These are phyloP conservation scores for Rubroboletus pulcherrimus DNA, from an alignment of 768 basidiomycete genomes.

Conservation along the genomic window DNA sequence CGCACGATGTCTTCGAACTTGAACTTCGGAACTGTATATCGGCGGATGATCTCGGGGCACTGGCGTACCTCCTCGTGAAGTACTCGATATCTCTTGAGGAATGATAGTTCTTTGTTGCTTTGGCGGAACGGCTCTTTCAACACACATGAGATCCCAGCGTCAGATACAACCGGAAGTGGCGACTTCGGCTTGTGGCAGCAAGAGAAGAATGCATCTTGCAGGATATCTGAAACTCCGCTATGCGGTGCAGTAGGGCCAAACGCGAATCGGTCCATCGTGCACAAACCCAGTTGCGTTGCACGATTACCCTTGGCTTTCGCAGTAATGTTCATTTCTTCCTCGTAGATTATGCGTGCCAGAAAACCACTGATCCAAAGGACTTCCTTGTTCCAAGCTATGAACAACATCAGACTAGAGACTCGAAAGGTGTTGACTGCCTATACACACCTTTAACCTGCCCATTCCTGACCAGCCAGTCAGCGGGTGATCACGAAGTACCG, in stretches of 20 bases:
- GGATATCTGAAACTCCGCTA: slow-evolving; percentile 26
- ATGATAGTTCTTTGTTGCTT: neutral
- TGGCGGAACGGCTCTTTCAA: slow-evolving; percentile 4
- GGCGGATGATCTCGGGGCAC: slow-evolving; percentile 1
- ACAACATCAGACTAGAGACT: neutral
- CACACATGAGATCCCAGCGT: slow-evolving; percentile 1
- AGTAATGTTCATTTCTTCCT: slow-evolving; percentile 57
- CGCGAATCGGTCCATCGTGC: slow-evolving; percentile 83
- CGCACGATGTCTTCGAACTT: slow-evolving; percentile 3
- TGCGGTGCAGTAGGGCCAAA: slow-evolving; percentile 31
- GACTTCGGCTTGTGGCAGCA: neutral
- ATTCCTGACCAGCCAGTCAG: slow-evolving; percentile 49
- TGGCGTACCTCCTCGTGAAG: slow-evolving; percentile 6
- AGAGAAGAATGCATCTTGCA: slow-evolving; percentile 16
- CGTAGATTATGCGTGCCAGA: slow-evolving; percentile 78
- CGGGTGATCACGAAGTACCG: neutral
- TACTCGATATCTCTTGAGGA: slow-evolving; percentile 3
- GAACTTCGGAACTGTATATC: slow-evolving; percentile 6
- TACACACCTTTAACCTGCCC: slow-evolving; percentile 71
- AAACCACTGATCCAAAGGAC: slow-evolving; percentile 80
- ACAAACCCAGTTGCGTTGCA: slow-evolving; percentile 41
- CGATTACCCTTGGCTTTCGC: neutral
- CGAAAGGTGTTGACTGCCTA: neutral
- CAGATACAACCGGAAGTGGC: slow-evolving; percentile 13
- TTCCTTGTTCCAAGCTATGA: slow-evolving; percentile 83